These are phyloP conservation scores for Stachybotrys elegans DNA, from an alignment of 2,329 filamentous ascomycete genomes.

Conservation along the genomic window DNA sequence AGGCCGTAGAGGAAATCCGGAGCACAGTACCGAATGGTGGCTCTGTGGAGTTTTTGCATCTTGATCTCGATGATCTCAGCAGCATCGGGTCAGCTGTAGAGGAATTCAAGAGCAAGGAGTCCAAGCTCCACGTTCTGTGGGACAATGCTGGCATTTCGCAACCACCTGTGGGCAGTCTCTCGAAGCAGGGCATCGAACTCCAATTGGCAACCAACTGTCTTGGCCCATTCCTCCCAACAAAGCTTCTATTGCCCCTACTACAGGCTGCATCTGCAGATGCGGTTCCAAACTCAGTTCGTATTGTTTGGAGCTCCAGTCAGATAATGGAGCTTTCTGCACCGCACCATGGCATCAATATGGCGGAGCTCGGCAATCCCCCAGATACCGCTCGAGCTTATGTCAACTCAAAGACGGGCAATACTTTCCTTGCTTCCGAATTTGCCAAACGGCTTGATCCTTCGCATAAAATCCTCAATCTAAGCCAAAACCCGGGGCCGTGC, in stretches of 20 bases:
- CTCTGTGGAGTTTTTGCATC: not conserved
- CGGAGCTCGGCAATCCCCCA: too few relatives aligned
- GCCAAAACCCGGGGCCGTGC: too few relatives aligned
- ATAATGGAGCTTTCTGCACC: too few relatives aligned
- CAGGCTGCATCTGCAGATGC: conserved; percentile 24
- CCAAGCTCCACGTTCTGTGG: conserved; percentile 32
- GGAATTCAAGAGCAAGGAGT: conserved; percentile 21
- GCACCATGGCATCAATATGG: too few relatives aligned
- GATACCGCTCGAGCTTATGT: too few relatives aligned
- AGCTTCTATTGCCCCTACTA: conserved; percentile 29
- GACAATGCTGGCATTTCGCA: conserved; percentile 42
- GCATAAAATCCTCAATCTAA: too few relatives aligned
- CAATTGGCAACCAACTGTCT: conserved; percentile 37
- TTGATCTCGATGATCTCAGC: not conserved
- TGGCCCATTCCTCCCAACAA: conserved; percentile 34
- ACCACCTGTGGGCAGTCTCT: conserved; percentile 31
- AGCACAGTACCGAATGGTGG: not conserved
- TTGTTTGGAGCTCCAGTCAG: too few relatives aligned
- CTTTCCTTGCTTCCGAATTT: too few relatives aligned
- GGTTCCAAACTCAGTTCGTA: conserved; percentile 21
- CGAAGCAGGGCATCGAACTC: conserved; percentile 36
- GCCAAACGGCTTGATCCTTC: too few relatives aligned
- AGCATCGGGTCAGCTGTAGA: conserved; percentile 4
- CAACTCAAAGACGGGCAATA: too few relatives aligned
- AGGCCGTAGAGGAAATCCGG: not conserved